A percentile compares a stretch with the other conserved stretches of the same genome.
Evolutionary conservation across 805 yeast species (phyloP).

Genomic region (Hyphopichia homilentoma): DNA sequence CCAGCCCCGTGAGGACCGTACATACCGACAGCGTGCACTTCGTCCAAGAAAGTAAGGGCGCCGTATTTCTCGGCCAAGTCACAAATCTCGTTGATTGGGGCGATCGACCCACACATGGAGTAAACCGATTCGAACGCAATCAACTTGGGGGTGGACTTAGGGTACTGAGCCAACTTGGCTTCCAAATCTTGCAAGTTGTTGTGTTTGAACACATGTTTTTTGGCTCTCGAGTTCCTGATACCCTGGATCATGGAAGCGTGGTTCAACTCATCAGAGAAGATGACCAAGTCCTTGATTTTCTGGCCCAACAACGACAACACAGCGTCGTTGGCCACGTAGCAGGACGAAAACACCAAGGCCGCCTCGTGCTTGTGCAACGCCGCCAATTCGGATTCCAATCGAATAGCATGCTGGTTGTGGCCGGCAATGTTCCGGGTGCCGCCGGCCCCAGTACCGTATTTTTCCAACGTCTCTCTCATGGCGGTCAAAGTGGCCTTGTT

Average conservation of each 20-base stretch:
- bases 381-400: slow-evolving; percentile 82
- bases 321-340: slow-evolving; percentile 97
- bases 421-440: slow-evolving; percentile 99
- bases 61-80: slow-evolving; percentile 97
- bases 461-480: slow-evolving; percentile 77
- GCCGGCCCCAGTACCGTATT: slow-evolving; percentile 98
- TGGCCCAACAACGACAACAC: slow-evolving; percentile 88
- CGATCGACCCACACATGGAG: slow-evolving; percentile 97
- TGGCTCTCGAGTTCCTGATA: slow-evolving; percentile 82
- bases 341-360: slow-evolving; percentile 90
- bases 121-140: slow-evolving; percentile 97
- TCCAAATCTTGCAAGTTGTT: slow-evolving; percentile 86
- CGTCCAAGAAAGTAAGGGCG: slow-evolving; percentile 94
- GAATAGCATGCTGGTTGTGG: slow-evolving; percentile 86
- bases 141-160: slow-evolving; percentile 84
- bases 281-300: slow-evolving; percentile 82
- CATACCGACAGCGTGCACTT: slow-evolving; percentile 98
- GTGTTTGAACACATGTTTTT: slow-evolving; percentile 88
- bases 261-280: slow-evolving; percentile 87
- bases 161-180: slow-evolving; percentile 69
- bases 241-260: slow-evolving; percentile 99
- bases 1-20: slow-evolving; percentile 99
- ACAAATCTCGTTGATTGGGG: slow-evolving; percentile 89
- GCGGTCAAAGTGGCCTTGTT: slow-evolving; percentile 67
- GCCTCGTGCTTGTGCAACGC: slow-evolving; percentile 92